Percentiles rank a stretch among this genome's conserved stretches.
phyloP scores from a whole-genome alignment of 2,329 filamentous ascomycete genomes.

The Fusarium vanettenii region DNA sequence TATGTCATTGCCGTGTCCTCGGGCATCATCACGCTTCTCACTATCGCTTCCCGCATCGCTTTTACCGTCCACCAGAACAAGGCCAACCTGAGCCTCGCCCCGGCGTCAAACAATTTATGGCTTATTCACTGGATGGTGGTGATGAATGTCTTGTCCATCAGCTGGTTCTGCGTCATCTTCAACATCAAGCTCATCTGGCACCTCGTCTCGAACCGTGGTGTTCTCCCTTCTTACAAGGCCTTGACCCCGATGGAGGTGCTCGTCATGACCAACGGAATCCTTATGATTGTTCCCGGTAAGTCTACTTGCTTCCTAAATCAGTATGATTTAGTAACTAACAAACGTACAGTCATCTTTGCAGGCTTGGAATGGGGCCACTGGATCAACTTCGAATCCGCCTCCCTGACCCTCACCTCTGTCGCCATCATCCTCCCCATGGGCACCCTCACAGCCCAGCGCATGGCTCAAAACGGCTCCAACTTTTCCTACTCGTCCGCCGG shows the following conservation, averaged over 20 bases:
- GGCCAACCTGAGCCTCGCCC: slow-evolving; percentile 39
- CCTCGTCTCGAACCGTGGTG: slow-evolving; percentile 58
- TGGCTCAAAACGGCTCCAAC: slow-evolving; percentile 46
- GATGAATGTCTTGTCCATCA: slow-evolving; percentile 55
- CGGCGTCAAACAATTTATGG: slow-evolving; percentile 48
- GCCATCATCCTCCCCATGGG: slow-evolving; percentile 64
- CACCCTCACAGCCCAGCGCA: slow-evolving; percentile 62
- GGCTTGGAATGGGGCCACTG: slow-evolving; percentile 58
- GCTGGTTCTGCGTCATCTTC: slow-evolving; percentile 68
- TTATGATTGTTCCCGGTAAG: slow-evolving; percentile 68
- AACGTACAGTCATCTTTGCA: slow-evolving; percentile 60
- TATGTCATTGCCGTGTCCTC: slow-evolving; percentile 48
- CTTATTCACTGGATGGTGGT: slow-evolving; percentile 53
- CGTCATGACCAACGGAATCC: slow-evolving; percentile 65
- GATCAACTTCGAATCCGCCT: slow-evolving; percentile 61
- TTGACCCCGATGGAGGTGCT: slow-evolving; percentile 66
- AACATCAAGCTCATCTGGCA: slow-evolving; percentile 63
- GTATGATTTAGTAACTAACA: neutral
- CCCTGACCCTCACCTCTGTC: slow-evolving; percentile 62
- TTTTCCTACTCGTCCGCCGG: slow-evolving; percentile 29
- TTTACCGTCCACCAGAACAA: slow-evolving; percentile 52
- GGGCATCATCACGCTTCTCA: slow-evolving; percentile 47
- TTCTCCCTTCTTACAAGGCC: slow-evolving; percentile 56
- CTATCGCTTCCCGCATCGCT: slow-evolving; percentile 48
- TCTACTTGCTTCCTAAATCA: neutral